Percentiles rank a stretch among this genome's conserved stretches.
Conservation (phyloP, 1,284 basidiomycete species). For the Moniliella sp. region DNA sequence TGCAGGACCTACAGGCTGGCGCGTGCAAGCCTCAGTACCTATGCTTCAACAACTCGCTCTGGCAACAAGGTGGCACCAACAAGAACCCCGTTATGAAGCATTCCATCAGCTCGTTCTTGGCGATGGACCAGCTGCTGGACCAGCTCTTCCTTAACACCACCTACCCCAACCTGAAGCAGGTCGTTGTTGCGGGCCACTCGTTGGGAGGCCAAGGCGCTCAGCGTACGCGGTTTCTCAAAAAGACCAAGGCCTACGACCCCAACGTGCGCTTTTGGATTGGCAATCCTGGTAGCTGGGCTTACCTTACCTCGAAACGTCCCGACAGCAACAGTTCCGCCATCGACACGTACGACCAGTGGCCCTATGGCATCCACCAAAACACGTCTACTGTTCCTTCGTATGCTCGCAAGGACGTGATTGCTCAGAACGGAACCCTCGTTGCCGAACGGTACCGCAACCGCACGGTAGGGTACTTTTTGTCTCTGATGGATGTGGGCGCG, state of each 20-base stretch:
- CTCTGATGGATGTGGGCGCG: slow-evolving; percentile 17
- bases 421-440: slow-evolving; percentile 8
- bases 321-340: slow-evolving; percentile 5
- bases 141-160: slow-evolving; percentile 12
- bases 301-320: slow-evolving; percentile 11
- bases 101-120: slow-evolving; percentile 12
- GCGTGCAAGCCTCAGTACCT: slow-evolving; percentile 2
- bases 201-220: slow-evolving; percentile 22
- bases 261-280: slow-evolving; percentile 24
- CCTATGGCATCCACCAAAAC: slow-evolving; percentile 15
- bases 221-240: slow-evolving; percentile 17
- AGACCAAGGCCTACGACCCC: slow-evolving; percentile 16
- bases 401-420: slow-evolving; percentile 13
- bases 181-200: slow-evolving; percentile 26
- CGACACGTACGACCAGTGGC: slow-evolving; percentile 9
- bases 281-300: slow-evolving; percentile 25
- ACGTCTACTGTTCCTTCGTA: slow-evolving; percentile 8
- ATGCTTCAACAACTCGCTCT: slow-evolving; percentile 6
- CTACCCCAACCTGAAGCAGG: slow-evolving; percentile 19
- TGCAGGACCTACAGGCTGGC: slow-evolving; percentile 13
- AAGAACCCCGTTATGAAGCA: slow-evolving; percentile 6
- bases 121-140: slow-evolving; percentile 18
- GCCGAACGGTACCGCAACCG: slow-evolving; percentile 12
- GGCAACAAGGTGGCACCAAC: slow-evolving; percentile 18
- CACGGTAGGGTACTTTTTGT: slow-evolving; percentile 11